A percentile compares a stretch with the other conserved stretches of the same genome.
phyloP scores from a whole-genome alignment of 192 early-diverging fungal species.

The Linderina pennispora region DNA sequence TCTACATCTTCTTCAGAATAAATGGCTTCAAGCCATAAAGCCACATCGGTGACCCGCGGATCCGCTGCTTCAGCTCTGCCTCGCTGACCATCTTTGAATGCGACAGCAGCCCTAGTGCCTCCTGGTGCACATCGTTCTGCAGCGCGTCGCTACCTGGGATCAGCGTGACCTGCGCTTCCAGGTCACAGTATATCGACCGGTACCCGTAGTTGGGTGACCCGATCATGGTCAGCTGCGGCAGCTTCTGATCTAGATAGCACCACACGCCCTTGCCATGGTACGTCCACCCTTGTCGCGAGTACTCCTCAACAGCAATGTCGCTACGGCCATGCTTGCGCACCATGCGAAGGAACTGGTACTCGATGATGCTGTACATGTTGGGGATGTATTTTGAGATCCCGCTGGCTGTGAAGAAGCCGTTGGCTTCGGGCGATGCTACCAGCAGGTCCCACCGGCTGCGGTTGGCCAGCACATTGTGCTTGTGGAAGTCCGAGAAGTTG shows the following conservation, averaged over 20 bases:
- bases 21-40: constrained; percentile 33
- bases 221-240: constrained; percentile 73
- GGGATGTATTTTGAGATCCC: constrained; percentile 88
- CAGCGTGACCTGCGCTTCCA: constrained; percentile 81
- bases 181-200: constrained; percentile 82
- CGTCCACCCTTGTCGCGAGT: constrained; percentile 78
- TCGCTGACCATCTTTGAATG: constrained; percentile 29
- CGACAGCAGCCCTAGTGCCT: constrained; percentile 21
- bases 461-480: constrained; percentile 54
- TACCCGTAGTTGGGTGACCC: constrained; percentile 94
- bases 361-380: constrained; percentile 83
- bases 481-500: constrained; percentile 75
- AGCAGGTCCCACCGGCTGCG: constrained; percentile 62
- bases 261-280: constrained; percentile 95
- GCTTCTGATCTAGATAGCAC: constrained; percentile 54
- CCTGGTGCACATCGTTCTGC: constrained; percentile 48
- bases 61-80: constrained; percentile 12
- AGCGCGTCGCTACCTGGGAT: constrained; percentile 60
- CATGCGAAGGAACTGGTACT: constrained; percentile 58
- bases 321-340: constrained; percentile 40
- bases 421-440: constrained; percentile 87
- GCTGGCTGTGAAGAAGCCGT: constrained; percentile 82
- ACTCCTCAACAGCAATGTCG: constrained; percentile 70
- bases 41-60: constrained; percentile 34
- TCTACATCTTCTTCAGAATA: constrained; percentile 40